phyloP scores from a whole-genome alignment of 345 rosid species.

The Corchorus capsularis region DNA sequence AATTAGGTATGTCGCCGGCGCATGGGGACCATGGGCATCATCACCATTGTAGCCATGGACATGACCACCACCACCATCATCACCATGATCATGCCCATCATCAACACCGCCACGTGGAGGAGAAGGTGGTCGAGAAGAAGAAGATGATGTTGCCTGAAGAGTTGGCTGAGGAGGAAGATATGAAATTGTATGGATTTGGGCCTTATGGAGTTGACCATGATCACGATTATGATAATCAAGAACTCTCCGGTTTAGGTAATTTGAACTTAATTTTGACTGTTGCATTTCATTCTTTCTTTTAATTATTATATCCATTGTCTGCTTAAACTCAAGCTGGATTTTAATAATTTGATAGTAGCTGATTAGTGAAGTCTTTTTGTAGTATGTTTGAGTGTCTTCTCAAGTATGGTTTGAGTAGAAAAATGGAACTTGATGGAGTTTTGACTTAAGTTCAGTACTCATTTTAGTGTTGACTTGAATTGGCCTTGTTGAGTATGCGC shows the following conservation, averaged over 20 bases:
- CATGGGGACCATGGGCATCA: slow-evolving; percentile 45
- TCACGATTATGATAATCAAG: slow-evolving; percentile 36
- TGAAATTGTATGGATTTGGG: slow-evolving; percentile 77
- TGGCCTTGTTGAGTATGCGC: neutral
- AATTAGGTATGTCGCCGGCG: slow-evolving; percentile 45
- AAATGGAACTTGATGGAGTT: neutral
- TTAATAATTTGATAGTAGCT: neutral
- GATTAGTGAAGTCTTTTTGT: neutral
- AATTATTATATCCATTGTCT: neutral
- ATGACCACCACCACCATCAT: slow-evolving; percentile 28
- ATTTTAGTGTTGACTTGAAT: neutral
- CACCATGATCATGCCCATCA: slow-evolving; percentile 31
- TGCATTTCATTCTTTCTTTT: neutral
- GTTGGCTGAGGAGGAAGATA: slow-evolving; percentile 91
- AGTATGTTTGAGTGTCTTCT: neutral
- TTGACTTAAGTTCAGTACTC: neutral
- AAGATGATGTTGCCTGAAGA: slow-evolving; percentile 77
- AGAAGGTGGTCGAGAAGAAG: neutral
- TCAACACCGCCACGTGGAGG: slow-evolving; percentile 29
- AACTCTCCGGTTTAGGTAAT: slow-evolving; percentile 65
- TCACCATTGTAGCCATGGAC: slow-evolving; percentile 46
- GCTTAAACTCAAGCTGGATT: neutral
- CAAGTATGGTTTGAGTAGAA: neutral
- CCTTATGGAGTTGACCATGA: slow-evolving; percentile 42
- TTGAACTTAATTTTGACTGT: neutral